Evolutionary conservation across 495 filamentous ascomycete species (phyloP).

Genomic region (Talaromyces proteolyticus): DNA sequence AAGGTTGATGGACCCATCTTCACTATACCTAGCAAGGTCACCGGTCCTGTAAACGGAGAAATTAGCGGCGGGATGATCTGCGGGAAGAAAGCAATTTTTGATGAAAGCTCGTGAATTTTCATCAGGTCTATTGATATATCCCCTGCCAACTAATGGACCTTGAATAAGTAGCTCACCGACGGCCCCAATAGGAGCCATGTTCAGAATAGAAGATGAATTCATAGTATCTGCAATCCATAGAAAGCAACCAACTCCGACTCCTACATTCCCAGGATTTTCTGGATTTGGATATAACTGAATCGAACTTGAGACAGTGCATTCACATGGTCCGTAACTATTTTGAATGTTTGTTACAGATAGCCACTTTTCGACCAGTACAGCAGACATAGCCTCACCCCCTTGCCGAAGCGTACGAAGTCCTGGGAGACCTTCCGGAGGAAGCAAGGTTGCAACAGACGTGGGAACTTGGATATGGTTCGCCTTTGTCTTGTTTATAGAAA

Average conservation of each 20-base stretch:
- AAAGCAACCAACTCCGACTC: not conserved
- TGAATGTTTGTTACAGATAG: too few relatives aligned
- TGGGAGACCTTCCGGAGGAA: slow-evolving; percentile 36
- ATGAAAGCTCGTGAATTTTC: slow-evolving; percentile 42
- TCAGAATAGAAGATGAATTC: too few relatives aligned
- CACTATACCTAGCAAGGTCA: slow-evolving; percentile 50
- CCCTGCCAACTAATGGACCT: slow-evolving; percentile 44
- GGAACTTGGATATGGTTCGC: slow-evolving; percentile 42
- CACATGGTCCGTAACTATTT: slow-evolving; percentile 43
- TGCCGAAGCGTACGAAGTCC: slow-evolving; percentile 39
- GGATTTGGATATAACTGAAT: slow-evolving; percentile 31
- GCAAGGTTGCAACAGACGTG: slow-evolving; percentile 41
- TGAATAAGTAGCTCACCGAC: slow-evolving; percentile 49
- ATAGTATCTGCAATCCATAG: slow-evolving; percentile 43
- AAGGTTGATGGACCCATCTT: slow-evolving; percentile 47
- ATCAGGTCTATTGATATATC: slow-evolving; percentile 41
- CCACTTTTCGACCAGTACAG: slow-evolving; percentile 32
- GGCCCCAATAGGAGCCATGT: slow-evolving; percentile 39
- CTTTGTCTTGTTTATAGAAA: slow-evolving; percentile 34
- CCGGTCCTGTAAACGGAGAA: slow-evolving; percentile 42
- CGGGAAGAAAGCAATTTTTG: slow-evolving; percentile 38
- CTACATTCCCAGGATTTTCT: slow-evolving; percentile 9
- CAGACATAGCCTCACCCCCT: slow-evolving; percentile 43
- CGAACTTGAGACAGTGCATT: slow-evolving; percentile 41
- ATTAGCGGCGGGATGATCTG: slow-evolving; percentile 22